Evolutionary conservation across 805 yeast species (phyloP).

Genomic region (Starmera dryadoides): DNA sequence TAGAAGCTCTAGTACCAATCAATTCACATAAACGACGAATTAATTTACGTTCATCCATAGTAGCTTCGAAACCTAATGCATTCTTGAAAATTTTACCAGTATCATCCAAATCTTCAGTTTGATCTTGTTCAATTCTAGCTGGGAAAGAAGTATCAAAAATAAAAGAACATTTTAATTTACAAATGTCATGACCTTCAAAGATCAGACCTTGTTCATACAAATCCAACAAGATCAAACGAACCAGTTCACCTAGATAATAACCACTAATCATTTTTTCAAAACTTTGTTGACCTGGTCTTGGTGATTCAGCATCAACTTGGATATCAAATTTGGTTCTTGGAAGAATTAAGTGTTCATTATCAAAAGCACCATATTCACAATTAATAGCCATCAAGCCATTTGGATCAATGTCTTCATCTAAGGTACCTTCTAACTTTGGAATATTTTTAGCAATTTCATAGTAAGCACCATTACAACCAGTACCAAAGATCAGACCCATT

Average conservation of each 20-base stretch:
- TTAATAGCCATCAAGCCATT: slow-evolving; percentile 88
- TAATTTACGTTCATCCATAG: slow-evolving; percentile 71
- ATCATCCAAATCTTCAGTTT: slow-evolving; percentile 63
- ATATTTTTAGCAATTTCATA: slow-evolving; percentile 67
- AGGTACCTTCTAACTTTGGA: slow-evolving; percentile 72
- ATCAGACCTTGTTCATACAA: slow-evolving; percentile 56
- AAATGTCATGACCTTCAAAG: slow-evolving; percentile 63
- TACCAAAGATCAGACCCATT: slow-evolving; percentile 95
- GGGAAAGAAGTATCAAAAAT: slow-evolving; percentile 87
- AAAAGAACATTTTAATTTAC: slow-evolving; percentile 55
- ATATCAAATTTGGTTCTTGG: slow-evolving; percentile 90
- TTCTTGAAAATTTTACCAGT: slow-evolving; percentile 59
- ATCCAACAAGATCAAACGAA: slow-evolving; percentile 75
- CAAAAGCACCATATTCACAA: slow-evolving; percentile 98
- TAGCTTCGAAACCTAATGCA: slow-evolving; percentile 56
- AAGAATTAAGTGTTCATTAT: slow-evolving; percentile 73
- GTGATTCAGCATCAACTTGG: slow-evolving; percentile 74
- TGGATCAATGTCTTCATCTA: slow-evolving; percentile 53
- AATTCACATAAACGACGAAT: slow-evolving; percentile 79
- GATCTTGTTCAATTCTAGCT: slow-evolving; percentile 82
- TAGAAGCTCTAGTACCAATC: slow-evolving; percentile 87
- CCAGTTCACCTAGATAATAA: slow-evolving; percentile 87
- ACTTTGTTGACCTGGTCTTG: slow-evolving; percentile 93
- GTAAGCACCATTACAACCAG: slow-evolving; percentile 97
- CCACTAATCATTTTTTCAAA: slow-evolving; percentile 98